phyloP scores from a whole-genome alignment of 768 basidiomycete species.

The Phaeolepiota aurea region DNA sequence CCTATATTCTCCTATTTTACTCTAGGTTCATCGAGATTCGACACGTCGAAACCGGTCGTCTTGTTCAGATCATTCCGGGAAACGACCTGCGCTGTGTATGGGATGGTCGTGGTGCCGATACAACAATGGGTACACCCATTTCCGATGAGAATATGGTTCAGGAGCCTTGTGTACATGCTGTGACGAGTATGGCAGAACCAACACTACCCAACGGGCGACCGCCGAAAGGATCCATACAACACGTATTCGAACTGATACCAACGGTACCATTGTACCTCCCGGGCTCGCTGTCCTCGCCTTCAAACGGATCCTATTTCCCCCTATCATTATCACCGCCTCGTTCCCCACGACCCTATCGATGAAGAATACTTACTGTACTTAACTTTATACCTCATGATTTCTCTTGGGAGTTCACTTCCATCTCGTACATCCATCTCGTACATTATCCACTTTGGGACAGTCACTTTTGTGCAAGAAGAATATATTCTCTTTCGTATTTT shows the following conservation, averaged over 20 bases:
- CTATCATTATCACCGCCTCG: no score
- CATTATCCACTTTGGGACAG: no score
- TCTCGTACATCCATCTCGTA: no score
- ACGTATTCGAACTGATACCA: constrained; percentile 73
- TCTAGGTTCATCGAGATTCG: constrained; percentile 87
- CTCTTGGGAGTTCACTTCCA: no score
- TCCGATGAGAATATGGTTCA: constrained; percentile 52
- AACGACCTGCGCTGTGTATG: constrained; percentile 80
- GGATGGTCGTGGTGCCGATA: constrained; percentile 62
- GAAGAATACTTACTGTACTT: no score
- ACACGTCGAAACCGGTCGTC: constrained; percentile 70
- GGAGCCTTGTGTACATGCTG: constrained; percentile 80
- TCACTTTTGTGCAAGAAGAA: no score
- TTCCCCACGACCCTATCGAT: no score
- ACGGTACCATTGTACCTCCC: constrained; percentile 70
- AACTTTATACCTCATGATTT: no score
- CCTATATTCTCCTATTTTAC: constrained; percentile 84
- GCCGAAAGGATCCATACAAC: constrained; percentile 49
- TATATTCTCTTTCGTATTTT: no score
- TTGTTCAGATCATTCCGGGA: constrained; percentile 77
- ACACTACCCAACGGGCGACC: constrained; percentile 28
- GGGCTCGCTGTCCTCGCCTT: constrained; percentile 31
- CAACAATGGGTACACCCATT: constrained; percentile 44
- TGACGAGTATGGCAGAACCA: constrained; percentile 57
- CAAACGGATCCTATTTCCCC: constrained; percentile 8